Base-by-base conservation (phyloP, 495 filamentous ascomycete genomes). In the Amniculicola lignicola region DNA sequence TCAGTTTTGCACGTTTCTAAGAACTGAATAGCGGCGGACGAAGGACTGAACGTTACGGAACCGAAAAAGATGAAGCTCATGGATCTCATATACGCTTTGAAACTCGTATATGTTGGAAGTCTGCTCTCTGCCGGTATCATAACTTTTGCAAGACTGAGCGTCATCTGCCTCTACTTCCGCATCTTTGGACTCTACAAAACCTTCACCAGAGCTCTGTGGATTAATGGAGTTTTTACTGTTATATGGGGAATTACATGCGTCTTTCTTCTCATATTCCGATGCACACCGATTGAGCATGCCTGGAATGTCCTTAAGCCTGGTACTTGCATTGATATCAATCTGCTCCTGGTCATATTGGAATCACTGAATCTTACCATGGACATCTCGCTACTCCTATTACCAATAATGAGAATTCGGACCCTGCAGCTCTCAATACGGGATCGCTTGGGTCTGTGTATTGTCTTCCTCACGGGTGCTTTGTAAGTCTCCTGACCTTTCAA, bases 391-490 rank as follows among this genome's bases (percentile, higher is more conserved):
- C 24, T 48, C 19, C n/a, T 29, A 9, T 27, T 48, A 10, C 44
- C 44, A 3, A 14, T 48, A 6, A 10, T 5, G 23, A 48, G 23
- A 18, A 48, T 48, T 14, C 10, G 9, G 21, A 7, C 33, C 14
- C 22, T 48, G 23, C 44, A 48, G 3, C 23, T 48, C 6, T 15
- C 24, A 4, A 4, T 48, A 12, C 5, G 44, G 4, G 44, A 48
- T 11, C 15, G 23, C 15, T 31, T 48, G 15, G 23, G 44, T 10
- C 44, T 48, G 4, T 4, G 23, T 4, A 4, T 48, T 4, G 44
- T 48, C 3, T 48, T 48, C 23, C 27, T 48, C 12, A 48, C 27
- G 4, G 44, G 44, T 33, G 27, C 6, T 4, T 48, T 48, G 41
- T 44, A 25, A 44, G 41, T 44, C 18, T 10, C 7, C 16, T 21